Conservation (phyloP, 495 filamentous ascomycete genomes). For the Neurospora tetrasperma region DNA sequence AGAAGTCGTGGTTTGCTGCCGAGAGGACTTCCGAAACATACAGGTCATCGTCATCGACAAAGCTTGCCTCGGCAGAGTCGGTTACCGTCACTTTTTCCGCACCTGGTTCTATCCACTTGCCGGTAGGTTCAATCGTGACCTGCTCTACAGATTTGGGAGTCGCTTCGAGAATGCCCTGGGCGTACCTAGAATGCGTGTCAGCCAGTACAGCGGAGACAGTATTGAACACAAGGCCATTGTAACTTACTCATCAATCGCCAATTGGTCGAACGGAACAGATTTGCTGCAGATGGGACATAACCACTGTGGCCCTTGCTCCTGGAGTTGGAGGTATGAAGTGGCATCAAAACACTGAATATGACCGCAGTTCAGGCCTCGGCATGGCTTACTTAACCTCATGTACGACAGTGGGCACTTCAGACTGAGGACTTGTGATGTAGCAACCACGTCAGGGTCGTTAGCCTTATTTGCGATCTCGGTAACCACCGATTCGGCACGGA, state of each 20-base stretch:
- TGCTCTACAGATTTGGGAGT: conserved; percentile 64
- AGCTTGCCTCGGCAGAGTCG: conserved; percentile 15
- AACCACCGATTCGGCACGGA: conserved; percentile 71
- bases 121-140: conserved; percentile 82
- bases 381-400: conserved; percentile 67
- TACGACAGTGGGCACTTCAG: conserved; percentile 88
- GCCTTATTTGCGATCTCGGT: conserved; percentile 74
- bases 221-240: not conserved
- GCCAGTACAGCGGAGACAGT: not conserved
- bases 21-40: conserved; percentile 48
- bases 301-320: conserved; percentile 95
- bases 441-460: conserved; percentile 76
- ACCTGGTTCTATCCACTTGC: conserved; percentile 56
- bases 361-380: conserved; percentile 66
- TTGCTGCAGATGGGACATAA: conserved; percentile 88
- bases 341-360: conserved; percentile 96
- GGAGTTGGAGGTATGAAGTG: conserved; percentile 82
- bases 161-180: conserved; percentile 67
- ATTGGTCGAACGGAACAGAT: conserved; percentile 61
- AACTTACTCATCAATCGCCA: conserved; percentile 79
- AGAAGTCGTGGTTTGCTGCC: conserved; percentile 9
- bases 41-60: conserved; percentile 54
- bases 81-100: conserved; percentile 14
- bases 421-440: conserved; percentile 79
- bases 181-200: conserved; percentile 51